Evolutionary conservation across 2,329 filamentous ascomycete species (phyloP), one percentile per base, ranked within the genome.

Genomic region (Aschersonia sp.): DNA sequence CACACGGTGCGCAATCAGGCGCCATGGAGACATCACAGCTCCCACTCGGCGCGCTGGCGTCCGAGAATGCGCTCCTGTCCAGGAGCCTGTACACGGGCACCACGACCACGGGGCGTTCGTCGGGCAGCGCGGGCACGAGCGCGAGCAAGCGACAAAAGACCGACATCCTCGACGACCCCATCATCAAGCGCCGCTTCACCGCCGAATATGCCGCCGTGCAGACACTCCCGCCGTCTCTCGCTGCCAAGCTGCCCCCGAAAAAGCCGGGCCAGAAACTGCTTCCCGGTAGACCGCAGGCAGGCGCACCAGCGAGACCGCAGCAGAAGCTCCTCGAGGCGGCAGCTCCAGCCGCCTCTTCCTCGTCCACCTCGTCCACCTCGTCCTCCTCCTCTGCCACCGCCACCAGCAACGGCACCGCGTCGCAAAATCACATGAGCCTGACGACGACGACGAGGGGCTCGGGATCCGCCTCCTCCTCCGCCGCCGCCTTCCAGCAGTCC

Each of bases 171-270:
- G 57, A 62, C 47, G 63, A 65, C 44, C 54, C 60, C 45, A 52
- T 59, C 47, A 52, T 63, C 52, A 64, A 66, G 55, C 59, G 57
- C 47, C 77, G 82, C 44, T 79, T 85, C 59, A 72, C 73, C 47
- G 72, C 71, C 58, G 88, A 95, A 68, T 95, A 95, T 64, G 76
- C 81, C 55, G 71, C 81, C 58, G 82, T 92, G 29, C 78, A 80
- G 60, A 82, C 84, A 52, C 73, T 95, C 4, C 89, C 89, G 5
- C 77, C 83, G 29, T 78, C 78, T 1, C 73, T 95, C 22, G 85
- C 85, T 37, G 82, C 85, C 29, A 92, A 89, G 61, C 83, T 89
- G 63, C 82, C 84, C 11, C 77, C 57, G 7, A 62, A 59, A 39
- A 55, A 63, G 45, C 52, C 56, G 2, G 57, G 56, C 30, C 66